phyloP scores from a whole-genome alignment of 2,329 filamentous ascomycete species.

The Ophiostoma montium region DNA sequence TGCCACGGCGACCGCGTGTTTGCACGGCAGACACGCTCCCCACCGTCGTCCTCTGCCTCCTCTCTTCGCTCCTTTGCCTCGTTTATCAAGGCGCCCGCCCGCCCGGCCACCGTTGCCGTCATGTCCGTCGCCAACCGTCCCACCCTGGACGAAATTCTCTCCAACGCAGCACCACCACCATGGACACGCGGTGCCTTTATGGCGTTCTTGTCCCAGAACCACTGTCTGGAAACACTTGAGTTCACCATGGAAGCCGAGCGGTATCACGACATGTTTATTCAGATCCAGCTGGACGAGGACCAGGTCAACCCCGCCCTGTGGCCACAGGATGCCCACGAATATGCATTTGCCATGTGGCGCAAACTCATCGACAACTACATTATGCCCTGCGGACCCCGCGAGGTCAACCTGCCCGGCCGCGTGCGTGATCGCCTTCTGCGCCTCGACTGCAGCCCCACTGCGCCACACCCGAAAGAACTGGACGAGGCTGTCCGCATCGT shows the following conservation, averaged over 20 bases:
- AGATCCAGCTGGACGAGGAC: constrained; percentile 28
- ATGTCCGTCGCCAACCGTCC: constrained; percentile 37
- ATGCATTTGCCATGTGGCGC: constrained; percentile 71
- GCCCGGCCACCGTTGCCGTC: constrained; percentile 34
- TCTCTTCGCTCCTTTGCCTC: neutral
- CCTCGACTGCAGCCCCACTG: constrained; percentile 41
- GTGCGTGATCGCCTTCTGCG: constrained; percentile 70
- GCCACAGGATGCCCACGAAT: constrained; percentile 36
- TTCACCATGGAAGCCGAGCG: constrained; percentile 90
- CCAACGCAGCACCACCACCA: constrained; percentile 71
- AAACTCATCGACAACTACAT: constrained; percentile 86
- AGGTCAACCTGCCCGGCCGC: constrained; percentile 78
- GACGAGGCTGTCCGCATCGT: constrained; percentile 77
- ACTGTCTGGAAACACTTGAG: constrained; percentile 90
- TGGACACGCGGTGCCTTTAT: constrained; percentile 90
- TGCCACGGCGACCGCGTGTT: neutral
- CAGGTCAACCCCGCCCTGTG: constrained; percentile 15
- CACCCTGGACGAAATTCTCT: constrained; percentile 73
- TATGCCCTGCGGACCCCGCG: constrained; percentile 65
- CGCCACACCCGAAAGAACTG: constrained; percentile 60
- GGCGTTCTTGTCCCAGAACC: constrained; percentile 91
- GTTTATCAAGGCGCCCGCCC: constrained; percentile 19
- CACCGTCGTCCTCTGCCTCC: constrained; percentile 3
- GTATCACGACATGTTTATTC: constrained; percentile 50
- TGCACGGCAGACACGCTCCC: constrained; percentile 1